Conservation (phyloP, 306 rosid genomes). For the Potentilla sterilis region DNA sequence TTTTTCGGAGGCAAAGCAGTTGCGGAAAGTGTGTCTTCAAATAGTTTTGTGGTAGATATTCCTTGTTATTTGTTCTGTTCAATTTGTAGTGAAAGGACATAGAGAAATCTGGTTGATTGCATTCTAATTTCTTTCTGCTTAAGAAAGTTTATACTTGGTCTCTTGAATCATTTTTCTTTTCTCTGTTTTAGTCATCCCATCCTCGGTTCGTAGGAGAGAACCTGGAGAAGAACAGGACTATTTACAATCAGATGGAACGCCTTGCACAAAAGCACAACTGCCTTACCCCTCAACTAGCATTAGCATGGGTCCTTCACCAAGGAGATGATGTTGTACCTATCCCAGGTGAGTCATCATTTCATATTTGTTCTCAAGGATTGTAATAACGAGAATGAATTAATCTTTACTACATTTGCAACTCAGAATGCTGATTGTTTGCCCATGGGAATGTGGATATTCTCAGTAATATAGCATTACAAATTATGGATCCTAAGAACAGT, state of each 20-base stretch:
- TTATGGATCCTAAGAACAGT: background rate
- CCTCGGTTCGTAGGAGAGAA: slow-evolving; percentile 62
- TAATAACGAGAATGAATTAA: background rate
- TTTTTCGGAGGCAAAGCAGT: slow-evolving; percentile 67
- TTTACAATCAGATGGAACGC: slow-evolving; percentile 45
- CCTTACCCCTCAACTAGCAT: slow-evolving; percentile 63
- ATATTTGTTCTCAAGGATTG: background rate
- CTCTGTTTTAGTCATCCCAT: slow-evolving; percentile 26
- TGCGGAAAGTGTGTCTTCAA: slow-evolving; percentile 37
- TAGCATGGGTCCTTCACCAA: slow-evolving; percentile 68
- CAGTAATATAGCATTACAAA: background rate
- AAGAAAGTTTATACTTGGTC: background rate
- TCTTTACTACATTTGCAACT: background rate
- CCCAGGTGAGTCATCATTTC: slow-evolving; percentile 31
- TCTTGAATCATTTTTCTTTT: background rate
- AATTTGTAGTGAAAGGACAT: background rate
- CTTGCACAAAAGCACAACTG: slow-evolving; percentile 47
- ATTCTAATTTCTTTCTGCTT: background rate
- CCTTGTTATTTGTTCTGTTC: background rate
- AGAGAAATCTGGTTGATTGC: too few species aligned
- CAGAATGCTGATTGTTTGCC: too few species aligned
- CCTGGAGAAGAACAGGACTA: slow-evolving; percentile 43
- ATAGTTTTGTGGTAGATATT: slow-evolving; percentile 35
- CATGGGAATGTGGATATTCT: too few species aligned
- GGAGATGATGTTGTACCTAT: slow-evolving; percentile 61